Conservation (phyloP, 495 filamentous ascomycete genomes). For the Penicillium bialowiezense region DNA sequence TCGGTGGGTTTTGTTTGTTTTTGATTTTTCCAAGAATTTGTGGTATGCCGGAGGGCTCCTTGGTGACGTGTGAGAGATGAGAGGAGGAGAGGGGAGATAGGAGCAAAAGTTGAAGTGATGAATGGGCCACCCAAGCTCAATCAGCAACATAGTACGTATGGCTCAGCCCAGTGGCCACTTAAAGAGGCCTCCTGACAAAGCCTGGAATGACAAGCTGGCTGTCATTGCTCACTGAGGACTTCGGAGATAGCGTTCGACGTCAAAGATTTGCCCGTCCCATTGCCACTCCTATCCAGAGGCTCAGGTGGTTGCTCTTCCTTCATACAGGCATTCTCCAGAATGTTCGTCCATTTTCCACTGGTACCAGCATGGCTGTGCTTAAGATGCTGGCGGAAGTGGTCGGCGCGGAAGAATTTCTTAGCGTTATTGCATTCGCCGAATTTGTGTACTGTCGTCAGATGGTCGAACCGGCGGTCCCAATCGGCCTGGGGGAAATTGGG, state of each 20-base stretch:
- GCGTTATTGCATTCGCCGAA: slow-evolving; percentile 97
- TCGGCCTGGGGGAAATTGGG: slow-evolving; percentile 65
- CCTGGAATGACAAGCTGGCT: slow-evolving; percentile 7
- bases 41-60: too few species aligned
- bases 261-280: slow-evolving; percentile 16
- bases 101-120: neutral
- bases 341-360: slow-evolving; percentile 98
- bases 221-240: slow-evolving; percentile 30
- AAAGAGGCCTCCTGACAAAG: too few species aligned
- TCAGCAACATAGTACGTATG: neutral
- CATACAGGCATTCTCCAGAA: slow-evolving; percentile 96
- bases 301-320: slow-evolving; percentile 71
- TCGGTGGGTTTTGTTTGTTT: neutral
- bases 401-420: slow-evolving; percentile 97
- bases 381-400: slow-evolving; percentile 96
- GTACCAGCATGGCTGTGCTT: slow-evolving; percentile 97
- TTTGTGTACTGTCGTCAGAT: slow-evolving; percentile 89
- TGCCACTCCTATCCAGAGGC: slow-evolving; percentile 17
- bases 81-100: neutral
- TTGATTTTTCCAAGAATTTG: too few species aligned
- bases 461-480: slow-evolving; percentile 81
- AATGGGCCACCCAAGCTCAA: neutral
- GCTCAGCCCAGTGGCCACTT: neutral
- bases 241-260: slow-evolving; percentile 39
- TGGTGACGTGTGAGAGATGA: too few species aligned